These are phyloP conservation scores for Septoria linicola DNA, from an alignment of 2,329 filamentous ascomycete genomes.

Conservation along the genomic window DNA sequence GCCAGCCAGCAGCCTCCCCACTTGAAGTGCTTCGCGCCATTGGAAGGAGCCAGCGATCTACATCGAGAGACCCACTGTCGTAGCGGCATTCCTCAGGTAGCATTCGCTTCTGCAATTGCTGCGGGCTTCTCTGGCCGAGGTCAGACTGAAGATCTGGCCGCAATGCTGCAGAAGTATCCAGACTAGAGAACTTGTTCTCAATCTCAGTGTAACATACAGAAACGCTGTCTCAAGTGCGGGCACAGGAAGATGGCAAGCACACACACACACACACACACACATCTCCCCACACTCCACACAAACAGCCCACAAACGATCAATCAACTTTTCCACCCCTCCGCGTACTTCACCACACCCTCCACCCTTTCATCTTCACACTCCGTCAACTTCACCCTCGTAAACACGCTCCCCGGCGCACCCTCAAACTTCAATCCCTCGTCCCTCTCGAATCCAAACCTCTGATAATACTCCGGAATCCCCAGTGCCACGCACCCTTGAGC, in stretches of 20 bases:
- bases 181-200: no score
- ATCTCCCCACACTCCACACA: no score
- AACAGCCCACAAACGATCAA: no score
- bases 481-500: slow-evolving; percentile 1
- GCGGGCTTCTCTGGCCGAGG: background rate
- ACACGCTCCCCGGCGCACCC: background rate
- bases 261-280: no score
- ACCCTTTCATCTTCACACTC: background rate
- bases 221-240: no score
- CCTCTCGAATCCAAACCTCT: background rate
- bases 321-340: background rate
- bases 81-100: background rate
- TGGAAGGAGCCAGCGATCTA: slow-evolving; percentile 47
- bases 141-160: background rate
- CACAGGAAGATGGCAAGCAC: no score
- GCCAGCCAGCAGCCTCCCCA: slow-evolving; percentile 43
- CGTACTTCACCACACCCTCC: background rate
- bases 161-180: slow-evolving; percentile 4
- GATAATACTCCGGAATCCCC: background rate
- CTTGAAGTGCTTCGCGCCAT: slow-evolving; percentile 45
- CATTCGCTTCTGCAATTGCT: background rate
- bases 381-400: background rate
- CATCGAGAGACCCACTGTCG: slow-evolving; percentile 35
- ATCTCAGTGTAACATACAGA: no score
- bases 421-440: background rate